Percentiles rank a stretch among this genome's conserved stretches.
phyloP scores from a whole-genome alignment of 2,329 filamentous ascomycete species.

The Emmonsia crescens region DNA sequence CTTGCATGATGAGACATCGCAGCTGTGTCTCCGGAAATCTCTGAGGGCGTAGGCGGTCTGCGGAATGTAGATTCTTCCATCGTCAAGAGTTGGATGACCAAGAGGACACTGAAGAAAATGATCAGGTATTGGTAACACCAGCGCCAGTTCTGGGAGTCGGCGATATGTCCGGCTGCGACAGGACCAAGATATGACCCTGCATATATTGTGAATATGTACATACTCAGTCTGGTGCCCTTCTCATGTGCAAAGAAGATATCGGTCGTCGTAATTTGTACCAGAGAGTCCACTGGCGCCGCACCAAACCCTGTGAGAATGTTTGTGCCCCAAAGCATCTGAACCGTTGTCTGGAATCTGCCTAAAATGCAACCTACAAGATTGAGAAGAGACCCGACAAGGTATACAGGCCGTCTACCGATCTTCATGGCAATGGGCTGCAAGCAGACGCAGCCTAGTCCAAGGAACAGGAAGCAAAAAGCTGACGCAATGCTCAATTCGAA shows the following conservation, averaged over 20 bases:
- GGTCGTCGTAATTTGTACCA: conserved; percentile 38
- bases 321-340: conserved; percentile 7
- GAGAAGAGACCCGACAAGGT: conserved; percentile 8
- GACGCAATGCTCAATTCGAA: conserved; percentile 7
- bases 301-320: conserved; percentile 23
- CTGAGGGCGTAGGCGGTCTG: conserved; percentile 16
- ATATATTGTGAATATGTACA: conserved; percentile 37
- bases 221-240: conserved; percentile 31
- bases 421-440: conserved; percentile 14
- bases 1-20: not conserved
- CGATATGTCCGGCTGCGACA: conserved; percentile 22
- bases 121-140: conserved; percentile 41
- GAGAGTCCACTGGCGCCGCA: conserved; percentile 38
- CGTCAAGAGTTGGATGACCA: conserved; percentile 46
- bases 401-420: conserved; percentile 12
- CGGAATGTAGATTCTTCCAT: conserved; percentile 52
- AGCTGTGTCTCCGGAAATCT: conserved; percentile 1
- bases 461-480: conserved; percentile 10
- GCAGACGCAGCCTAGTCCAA: conserved; percentile 9
- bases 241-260: conserved; percentile 39
- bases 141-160: conserved; percentile 37
- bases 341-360: conserved; percentile 8
- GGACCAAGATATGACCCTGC: conserved; percentile 36
- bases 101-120: conserved; percentile 29
- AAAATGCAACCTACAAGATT: conserved; percentile 9